phyloP scores from a whole-genome alignment of 2,329 filamentous ascomycete genomes.

The Arthrobotrys sphaeroides region DNA sequence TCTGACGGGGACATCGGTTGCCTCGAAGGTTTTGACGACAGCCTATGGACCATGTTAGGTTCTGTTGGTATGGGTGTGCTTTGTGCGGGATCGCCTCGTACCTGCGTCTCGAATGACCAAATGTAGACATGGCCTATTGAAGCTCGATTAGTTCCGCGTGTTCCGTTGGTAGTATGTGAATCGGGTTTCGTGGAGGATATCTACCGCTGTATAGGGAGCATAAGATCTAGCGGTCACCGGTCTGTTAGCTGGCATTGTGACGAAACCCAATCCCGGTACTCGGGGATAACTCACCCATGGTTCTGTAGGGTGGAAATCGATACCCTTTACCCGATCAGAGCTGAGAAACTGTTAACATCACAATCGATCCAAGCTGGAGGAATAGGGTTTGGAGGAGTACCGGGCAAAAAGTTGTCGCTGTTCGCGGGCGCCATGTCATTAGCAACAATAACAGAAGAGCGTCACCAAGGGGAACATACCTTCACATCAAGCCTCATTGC shows the following conservation, averaged over 20 bases:
- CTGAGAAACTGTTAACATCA: constrained; percentile 59
- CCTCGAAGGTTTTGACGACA: constrained; percentile 98
- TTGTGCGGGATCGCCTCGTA: constrained; percentile 57
- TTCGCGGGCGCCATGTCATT: background rate
- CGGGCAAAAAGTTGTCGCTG: constrained; percentile 53
- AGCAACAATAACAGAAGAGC: background rate
- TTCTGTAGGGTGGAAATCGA: constrained; percentile 96
- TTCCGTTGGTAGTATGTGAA: constrained; percentile 7
- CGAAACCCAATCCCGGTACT: background rate
- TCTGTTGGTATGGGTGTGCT: background rate
- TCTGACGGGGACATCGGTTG: constrained; percentile 96
- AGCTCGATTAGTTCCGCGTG: constrained; percentile 12
- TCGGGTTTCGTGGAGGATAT: constrained; percentile 54
- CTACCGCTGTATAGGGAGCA: constrained; percentile 95
- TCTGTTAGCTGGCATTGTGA: background rate
- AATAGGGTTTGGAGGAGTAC: constrained; percentile 3
- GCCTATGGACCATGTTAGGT: constrained; percentile 65
- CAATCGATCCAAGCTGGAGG: background rate
- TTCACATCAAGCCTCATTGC: constrained; percentile 53
- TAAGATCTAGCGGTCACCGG: constrained; percentile 69
- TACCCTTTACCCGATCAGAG: constrained; percentile 94
- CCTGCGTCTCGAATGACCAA: constrained; percentile 96
- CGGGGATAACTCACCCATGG: constrained; percentile 75
- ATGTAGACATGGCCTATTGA: constrained; percentile 91
- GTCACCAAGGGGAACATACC: constrained; percentile 2